Evolutionary conservation across 345 rosid genomes (phyloP), one percentile per base, ranked within the genome.

Genomic region (Populus ilicifolia): DNA sequence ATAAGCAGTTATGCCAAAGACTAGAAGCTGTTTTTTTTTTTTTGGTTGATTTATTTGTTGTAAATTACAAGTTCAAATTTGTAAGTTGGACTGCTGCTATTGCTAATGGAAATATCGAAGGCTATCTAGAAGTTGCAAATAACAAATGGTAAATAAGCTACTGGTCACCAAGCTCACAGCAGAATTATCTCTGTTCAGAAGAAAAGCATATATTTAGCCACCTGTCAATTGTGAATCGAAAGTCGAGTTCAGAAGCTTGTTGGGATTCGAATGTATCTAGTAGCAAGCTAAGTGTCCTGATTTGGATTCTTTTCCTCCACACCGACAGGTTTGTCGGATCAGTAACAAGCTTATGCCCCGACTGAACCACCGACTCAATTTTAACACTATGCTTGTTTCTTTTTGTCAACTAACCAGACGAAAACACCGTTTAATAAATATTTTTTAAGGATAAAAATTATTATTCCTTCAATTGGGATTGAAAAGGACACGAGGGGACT

Each of bases 11-110:
- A 63, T 66, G 77, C 48, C 39, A 10, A 69, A 54, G 67, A 69
- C 76, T 43, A 10, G 18, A n/a, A 25, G n/a, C 63, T 9, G 23
- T 10, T 21, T 39, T 68, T 36, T 74, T 52, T 17, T 33, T 8
- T 74, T 78, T 65, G 69, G 77, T 52, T 72, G 27, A 52, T 76
- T n/a, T 46, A 36, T 64, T 39, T 30, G 5, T 27, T 84, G 84
- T 84, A 84, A 75, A 84, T 82, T 71, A 64, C 30, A 25, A 72
- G 44, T 38, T 65, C 33, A 79, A 39, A 67, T 71, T 56, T 66
- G 52, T n/a, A 29, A 59, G 64, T 10, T 10, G 50, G 29, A 59
- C n/a, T 10, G 64, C 6, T 10, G 64, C 6, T 10, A 8, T 9
- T n/a, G 64, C 14, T 23, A 9, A 23, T 59, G 29, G 64, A 23